phyloP scores from a whole-genome alignment of 352 stramenopile species.

The Phytopythium delawarense region DNA sequence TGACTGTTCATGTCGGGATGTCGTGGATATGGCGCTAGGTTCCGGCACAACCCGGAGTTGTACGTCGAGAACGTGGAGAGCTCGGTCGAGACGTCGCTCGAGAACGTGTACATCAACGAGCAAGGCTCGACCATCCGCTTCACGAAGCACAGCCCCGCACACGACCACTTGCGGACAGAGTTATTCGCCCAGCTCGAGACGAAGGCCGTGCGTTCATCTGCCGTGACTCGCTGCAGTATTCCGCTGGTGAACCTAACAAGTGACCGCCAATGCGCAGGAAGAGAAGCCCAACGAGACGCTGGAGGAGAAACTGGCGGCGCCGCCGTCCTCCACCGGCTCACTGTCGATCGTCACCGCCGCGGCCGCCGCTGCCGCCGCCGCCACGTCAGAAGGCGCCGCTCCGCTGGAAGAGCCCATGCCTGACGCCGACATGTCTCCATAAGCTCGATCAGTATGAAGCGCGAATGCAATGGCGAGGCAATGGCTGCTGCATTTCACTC shows the following conservation, averaged over 20 bases:
- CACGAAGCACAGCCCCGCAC: slow-evolving; percentile 76
- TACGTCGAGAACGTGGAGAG: slow-evolving; percentile 90
- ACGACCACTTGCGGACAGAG: slow-evolving; percentile 75
- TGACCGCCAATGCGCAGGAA: slow-evolving; percentile 8
- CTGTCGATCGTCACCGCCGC: slow-evolving; percentile 37
- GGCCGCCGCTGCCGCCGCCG: slow-evolving; percentile 21
- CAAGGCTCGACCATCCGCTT: slow-evolving; percentile 87
- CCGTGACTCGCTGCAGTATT: neutral
- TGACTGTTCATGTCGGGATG: neutral
- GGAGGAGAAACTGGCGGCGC: slow-evolving; percentile 32
- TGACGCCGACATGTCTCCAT: slow-evolving; percentile 13
- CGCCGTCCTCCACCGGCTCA: slow-evolving; percentile 19
- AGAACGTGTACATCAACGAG: slow-evolving; percentile 92
- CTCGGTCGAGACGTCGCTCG: slow-evolving; percentile 92
- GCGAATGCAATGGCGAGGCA: neutral
- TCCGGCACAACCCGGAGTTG: slow-evolving; percentile 74
- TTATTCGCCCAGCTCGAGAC: slow-evolving; percentile 70
- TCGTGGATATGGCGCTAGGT: slow-evolving; percentile 24
- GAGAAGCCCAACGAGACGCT: slow-evolving; percentile 19
- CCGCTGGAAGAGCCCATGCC: slow-evolving; percentile 33
- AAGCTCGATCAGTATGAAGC: neutral
- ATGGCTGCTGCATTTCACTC: neutral
- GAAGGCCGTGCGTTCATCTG: slow-evolving; percentile 12
- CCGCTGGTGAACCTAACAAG: neutral
- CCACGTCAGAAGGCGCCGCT: slow-evolving; percentile 4